These are phyloP conservation scores for Biancaea sappan DNA, from an alignment of 306 rosid genomes.

Conservation along the genomic window DNA sequence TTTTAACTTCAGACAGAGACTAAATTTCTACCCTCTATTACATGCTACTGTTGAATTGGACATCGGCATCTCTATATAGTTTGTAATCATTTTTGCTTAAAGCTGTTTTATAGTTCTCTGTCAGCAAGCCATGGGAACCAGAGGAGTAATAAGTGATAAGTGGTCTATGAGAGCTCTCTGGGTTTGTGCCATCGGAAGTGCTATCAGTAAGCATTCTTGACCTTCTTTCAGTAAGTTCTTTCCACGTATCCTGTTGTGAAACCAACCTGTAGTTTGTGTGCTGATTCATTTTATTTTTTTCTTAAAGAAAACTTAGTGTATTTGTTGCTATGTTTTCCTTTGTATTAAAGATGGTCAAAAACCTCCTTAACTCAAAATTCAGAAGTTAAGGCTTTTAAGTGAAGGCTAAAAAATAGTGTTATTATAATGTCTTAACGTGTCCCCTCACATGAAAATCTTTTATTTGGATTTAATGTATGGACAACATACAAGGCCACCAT, in stretches of 20 bases:
- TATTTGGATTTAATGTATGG: neutral
- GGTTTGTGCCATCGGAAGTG: slow-evolving; percentile 56
- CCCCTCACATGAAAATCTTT: neutral
- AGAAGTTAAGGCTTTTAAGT: neutral
- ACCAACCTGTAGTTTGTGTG: neutral
- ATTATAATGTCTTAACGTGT: neutral
- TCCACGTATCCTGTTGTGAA: neutral
- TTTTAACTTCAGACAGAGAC: neutral
- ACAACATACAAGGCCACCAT: neutral
- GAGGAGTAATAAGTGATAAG: slow-evolving; percentile 51
- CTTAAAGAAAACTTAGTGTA: neutral
- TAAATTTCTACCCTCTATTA: slow-evolving; percentile 22
- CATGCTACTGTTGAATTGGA: neutral
- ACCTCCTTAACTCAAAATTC: neutral
- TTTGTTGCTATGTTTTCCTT: slow-evolving; percentile 14
- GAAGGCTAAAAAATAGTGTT: neutral
- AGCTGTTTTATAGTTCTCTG: neutral
- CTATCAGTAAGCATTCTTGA: slow-evolving; percentile 37
- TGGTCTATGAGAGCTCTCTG: slow-evolving; percentile 64
- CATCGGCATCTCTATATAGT: neutral
- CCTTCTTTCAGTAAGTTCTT: neutral
- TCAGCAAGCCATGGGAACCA: slow-evolving; percentile 41
- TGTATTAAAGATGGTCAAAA: neutral
- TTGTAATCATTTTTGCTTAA: neutral
- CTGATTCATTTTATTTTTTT: neutral